phyloP scores from a whole-genome alignment of 2,329 filamentous ascomycete genomes.

The Venturia asperata region DNA sequence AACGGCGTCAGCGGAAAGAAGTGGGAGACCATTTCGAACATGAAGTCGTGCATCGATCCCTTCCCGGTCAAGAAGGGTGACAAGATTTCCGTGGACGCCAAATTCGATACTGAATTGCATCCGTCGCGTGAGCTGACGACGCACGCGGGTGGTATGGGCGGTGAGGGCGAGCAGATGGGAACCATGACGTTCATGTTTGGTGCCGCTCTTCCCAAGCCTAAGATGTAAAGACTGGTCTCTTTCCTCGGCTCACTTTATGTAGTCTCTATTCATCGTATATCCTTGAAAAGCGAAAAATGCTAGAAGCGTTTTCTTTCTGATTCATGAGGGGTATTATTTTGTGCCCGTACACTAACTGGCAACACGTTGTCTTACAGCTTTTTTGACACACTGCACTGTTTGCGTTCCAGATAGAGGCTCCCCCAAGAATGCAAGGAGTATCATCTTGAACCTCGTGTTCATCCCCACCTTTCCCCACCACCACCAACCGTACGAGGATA shows the following conservation, averaged over 20 bases:
- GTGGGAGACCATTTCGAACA: conserved; percentile 9
- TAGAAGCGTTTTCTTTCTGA: too few relatives aligned
- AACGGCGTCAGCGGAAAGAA: background rate
- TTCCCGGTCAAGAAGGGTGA: conserved; percentile 12
- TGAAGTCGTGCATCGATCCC: background rate
- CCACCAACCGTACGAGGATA: too few relatives aligned
- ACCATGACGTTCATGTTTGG: conserved; percentile 12
- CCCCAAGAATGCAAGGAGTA: too few relatives aligned
- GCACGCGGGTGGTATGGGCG: background rate
- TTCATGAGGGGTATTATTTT: too few relatives aligned
- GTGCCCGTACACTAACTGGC: too few relatives aligned
- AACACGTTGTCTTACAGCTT: too few relatives aligned
- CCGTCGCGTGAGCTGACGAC: background rate
- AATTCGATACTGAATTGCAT: conserved; percentile 13
- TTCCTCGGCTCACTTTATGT: background rate
- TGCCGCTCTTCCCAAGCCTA: background rate
- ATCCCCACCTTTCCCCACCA: too few relatives aligned
- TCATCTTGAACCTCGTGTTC: too few relatives aligned
- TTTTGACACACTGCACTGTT: too few relatives aligned
- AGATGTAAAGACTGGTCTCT: background rate
- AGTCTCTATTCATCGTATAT: background rate
- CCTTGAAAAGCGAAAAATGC: too few relatives aligned
- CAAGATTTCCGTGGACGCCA: background rate
- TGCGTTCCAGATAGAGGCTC: too few relatives aligned
- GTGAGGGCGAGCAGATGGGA: conserved; percentile 10